phyloP scores from a whole-genome alignment of 208 protist species.

The Trypanosoma rangeli region DNA sequence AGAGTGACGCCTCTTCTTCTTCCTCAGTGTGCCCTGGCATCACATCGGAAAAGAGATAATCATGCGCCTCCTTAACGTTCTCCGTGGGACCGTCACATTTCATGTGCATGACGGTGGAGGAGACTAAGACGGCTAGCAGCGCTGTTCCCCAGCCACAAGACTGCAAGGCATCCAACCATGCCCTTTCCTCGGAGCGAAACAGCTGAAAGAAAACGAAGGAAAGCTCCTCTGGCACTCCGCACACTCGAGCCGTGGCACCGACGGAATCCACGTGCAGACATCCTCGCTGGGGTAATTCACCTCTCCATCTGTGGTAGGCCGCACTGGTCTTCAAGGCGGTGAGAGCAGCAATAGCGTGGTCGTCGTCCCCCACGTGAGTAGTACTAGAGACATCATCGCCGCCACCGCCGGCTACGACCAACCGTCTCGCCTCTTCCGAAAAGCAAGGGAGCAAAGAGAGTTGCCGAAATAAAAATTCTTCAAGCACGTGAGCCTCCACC shows the following conservation, averaged over 20 bases:
- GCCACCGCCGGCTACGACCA: not conserved
- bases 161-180: slow-evolving; percentile 15
- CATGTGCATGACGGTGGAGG: slow-evolving; percentile 12
- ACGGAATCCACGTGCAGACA: slow-evolving; percentile 5
- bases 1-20: not conserved
- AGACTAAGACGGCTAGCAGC: slow-evolving; percentile 23
- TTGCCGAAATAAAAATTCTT: slow-evolving; percentile 25
- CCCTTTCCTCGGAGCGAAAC: slow-evolving; percentile 12
- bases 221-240: slow-evolving; percentile 12
- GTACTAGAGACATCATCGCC: not conserved
- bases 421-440: slow-evolving; percentile 2
- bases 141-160: slow-evolving; percentile 16
- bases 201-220: slow-evolving; percentile 7
- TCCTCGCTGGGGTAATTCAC: slow-evolving; percentile 12
- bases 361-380: not conserved
- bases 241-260: not conserved
- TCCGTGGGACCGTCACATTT: not conserved
- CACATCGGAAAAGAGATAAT: slow-evolving; percentile 21
- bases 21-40: not conserved
- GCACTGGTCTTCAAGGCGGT: slow-evolving; percentile 22
- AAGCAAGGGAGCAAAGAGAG: slow-evolving; percentile 10
- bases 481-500: slow-evolving; percentile 7
- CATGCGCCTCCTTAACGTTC: not conserved
- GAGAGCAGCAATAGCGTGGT: slow-evolving; percentile 9
- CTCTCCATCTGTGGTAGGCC: slow-evolving; percentile 17